A percentile compares a stretch with the other conserved stretches of the same genome.
Conservation (phyloP, 139 green algal genomes). For the Chlorella vulgaris region DNA sequence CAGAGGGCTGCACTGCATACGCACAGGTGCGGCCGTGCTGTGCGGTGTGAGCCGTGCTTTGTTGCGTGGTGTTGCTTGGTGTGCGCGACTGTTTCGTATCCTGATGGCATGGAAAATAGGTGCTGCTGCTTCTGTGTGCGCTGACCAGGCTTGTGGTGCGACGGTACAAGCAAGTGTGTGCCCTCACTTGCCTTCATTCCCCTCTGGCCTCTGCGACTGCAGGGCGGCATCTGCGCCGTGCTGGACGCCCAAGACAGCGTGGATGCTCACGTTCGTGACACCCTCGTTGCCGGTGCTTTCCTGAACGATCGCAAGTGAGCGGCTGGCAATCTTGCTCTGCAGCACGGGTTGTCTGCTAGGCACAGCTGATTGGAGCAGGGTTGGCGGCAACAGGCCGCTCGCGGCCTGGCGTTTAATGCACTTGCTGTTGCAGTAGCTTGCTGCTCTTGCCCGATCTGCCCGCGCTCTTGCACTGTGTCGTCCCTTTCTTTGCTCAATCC, state of each 20-base stretch:
- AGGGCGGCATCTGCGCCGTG: constrained; percentile 96
- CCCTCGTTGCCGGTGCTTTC: constrained; percentile 84
- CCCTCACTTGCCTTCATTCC: no score
- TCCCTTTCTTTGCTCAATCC: no score
- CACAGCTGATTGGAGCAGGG: not conserved
- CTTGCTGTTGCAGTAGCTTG: not conserved
- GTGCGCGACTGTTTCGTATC: no score
- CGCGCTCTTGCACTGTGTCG: no score
- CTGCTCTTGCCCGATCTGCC: not conserved
- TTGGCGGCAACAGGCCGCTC: no score
- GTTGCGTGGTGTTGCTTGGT: no score
- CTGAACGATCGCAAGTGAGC: constrained; percentile 82
- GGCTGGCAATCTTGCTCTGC: no score
- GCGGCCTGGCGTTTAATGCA: not conserved
- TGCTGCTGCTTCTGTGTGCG: not conserved
- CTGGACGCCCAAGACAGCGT: constrained; percentile 86
- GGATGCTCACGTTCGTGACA: constrained; percentile 90
- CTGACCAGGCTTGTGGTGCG: no score
- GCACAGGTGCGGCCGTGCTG: constrained; percentile 41
- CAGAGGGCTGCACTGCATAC: constrained; percentile 88
- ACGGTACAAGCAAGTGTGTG: no score
- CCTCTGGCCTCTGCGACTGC: constrained; percentile 18
- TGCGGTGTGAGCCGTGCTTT: not conserved
- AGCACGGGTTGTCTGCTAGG: not conserved
- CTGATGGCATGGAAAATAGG: no score